These are phyloP conservation scores for Cercospora janseana DNA, from an alignment of 2,329 filamentous ascomycete species.

Conservation along the genomic window DNA sequence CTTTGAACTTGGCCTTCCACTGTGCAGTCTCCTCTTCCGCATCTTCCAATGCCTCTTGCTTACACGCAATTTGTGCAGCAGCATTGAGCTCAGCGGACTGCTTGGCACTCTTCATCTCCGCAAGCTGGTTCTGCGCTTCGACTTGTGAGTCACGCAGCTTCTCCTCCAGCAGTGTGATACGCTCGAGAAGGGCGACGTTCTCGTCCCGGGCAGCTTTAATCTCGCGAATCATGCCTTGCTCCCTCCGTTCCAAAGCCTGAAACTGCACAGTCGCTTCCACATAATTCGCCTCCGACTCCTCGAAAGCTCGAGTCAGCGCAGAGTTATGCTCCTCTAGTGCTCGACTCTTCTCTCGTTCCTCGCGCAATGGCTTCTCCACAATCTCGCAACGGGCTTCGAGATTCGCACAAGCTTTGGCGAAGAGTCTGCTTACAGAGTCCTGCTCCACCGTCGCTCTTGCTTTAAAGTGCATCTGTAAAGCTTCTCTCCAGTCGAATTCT, in stretches of 20 bases:
- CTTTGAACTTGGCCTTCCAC: conserved; percentile 18
- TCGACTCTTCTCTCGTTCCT: conserved; percentile 42
- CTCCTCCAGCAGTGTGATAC: conserved; percentile 41
- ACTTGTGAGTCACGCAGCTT: conserved; percentile 30
- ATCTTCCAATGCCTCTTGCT: conserved; percentile 47
- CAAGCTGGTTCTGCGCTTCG: conserved; percentile 38
- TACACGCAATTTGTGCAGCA: conserved; percentile 44
- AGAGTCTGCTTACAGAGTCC: conserved; percentile 49
- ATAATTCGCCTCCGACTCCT: conserved; percentile 40
- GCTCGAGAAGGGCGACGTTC: conserved; percentile 44
- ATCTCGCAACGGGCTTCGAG: conserved; percentile 57
- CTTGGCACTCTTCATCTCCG: conserved; percentile 41
- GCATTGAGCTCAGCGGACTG: conserved; percentile 48
- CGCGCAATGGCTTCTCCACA: conserved; percentile 54
- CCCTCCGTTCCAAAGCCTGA: conserved; percentile 43
- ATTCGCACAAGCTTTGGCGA: conserved; percentile 55
- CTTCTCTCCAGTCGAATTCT: conserved; percentile 49
- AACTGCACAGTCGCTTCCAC: conserved; percentile 40
- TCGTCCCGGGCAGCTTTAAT: conserved; percentile 42
- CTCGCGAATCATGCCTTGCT: conserved; percentile 39
- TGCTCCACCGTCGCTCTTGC: conserved; percentile 46
- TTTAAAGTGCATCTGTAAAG: conserved; percentile 47
- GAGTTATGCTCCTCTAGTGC: conserved; percentile 40
- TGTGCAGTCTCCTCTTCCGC: conserved; percentile 39
- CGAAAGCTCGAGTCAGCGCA: conserved; percentile 38